Conservation (phyloP, 495 filamentous ascomycete genomes). For the Niebla homalea region DNA sequence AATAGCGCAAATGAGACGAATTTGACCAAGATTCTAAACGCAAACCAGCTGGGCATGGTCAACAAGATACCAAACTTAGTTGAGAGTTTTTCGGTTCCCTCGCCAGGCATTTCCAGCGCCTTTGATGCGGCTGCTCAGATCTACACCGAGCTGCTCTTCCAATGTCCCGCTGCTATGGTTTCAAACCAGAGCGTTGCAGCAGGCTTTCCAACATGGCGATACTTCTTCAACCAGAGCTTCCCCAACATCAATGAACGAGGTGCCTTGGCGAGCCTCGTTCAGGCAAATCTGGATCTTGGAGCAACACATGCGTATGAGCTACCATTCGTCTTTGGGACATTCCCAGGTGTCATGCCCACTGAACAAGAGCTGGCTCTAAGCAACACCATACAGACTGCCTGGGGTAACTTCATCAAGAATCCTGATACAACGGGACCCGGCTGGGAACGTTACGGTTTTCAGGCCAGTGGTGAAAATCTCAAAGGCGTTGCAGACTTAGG, state of each 20-base stretch:
- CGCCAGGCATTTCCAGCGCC: conserved; percentile 6
- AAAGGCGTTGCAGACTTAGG: too few relatives aligned
- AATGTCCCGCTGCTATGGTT: conserved; percentile 14
- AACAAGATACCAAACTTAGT: neutral
- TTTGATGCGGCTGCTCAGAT: conserved; percentile 16
- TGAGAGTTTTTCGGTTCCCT: neutral
- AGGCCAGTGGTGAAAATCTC: too few relatives aligned
- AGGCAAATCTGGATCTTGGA: conserved; percentile 5
- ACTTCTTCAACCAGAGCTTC: conserved; percentile 25
- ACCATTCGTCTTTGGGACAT: conserved; percentile 22
- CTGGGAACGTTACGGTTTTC: too few relatives aligned
- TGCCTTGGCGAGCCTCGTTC: conserved; percentile 1
- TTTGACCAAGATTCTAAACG: neutral
- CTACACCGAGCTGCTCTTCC: conserved; percentile 17
- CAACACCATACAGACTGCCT: too few relatives aligned
- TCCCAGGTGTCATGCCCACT: too few relatives aligned
- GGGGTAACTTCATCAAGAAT: too few relatives aligned
- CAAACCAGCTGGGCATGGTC: neutral
- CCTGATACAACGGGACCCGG: too few relatives aligned
- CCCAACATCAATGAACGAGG: conserved; percentile 12
- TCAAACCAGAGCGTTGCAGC: conserved; percentile 13
- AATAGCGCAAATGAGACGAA: conserved; percentile 1
- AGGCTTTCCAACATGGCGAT: conserved; percentile 19
- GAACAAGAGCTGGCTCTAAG: too few relatives aligned
- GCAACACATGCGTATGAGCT: conserved; percentile 23